Evolutionary conservation across 2,329 filamentous ascomycete genomes (phyloP), one percentile per base, ranked within the genome.

Genomic region (Fusarium armeniacum): DNA sequence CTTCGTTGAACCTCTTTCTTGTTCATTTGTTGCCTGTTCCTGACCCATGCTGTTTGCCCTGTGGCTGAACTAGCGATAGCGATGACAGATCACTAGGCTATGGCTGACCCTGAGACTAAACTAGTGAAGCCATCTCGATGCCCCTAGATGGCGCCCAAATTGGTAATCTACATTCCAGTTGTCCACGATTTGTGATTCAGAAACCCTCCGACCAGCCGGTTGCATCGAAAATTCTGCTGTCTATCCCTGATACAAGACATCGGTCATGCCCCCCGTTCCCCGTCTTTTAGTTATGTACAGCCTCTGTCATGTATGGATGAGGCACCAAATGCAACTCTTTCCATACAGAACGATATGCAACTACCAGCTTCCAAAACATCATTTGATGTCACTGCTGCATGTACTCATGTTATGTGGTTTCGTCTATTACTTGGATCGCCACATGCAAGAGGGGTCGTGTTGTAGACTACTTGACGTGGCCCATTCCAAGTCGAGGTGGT

Each of bases 71-170:
- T 54, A 54, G 40, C 18, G 20, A 22, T 30, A 11, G 28, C 28
- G n/a, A 30, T 65, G 38, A 30, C 43, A 50, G 28, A 49, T 32
- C 32, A 38, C 24, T 46, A 16, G 51, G 12, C 18, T 28, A n/a
- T 43, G 44, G 35, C 41, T 38, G 26, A n/a, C 36, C 13, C 45
- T 35, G 33, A 44, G 20, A 44, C 44, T 41, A 38, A 32, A 36
- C 63, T 67, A 67, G 53, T 35, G 58, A 70, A 67, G 69, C 62
- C 43, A 70, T 67, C 33, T 11, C 56, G 20, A 47, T 57, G 36
- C 53, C 62, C 38, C 43, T 36, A 28, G 20, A 40, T 65, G 46
- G 69, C 61, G 65, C 64, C 67, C 28, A 24, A 47, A 30, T 41
- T 40, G 15, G 26, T 26, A 53, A 16, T 20, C 26, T 43, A 4